Conservation (phyloP, 257 asterid species). For the Solanum ahanhuiri region DNA sequence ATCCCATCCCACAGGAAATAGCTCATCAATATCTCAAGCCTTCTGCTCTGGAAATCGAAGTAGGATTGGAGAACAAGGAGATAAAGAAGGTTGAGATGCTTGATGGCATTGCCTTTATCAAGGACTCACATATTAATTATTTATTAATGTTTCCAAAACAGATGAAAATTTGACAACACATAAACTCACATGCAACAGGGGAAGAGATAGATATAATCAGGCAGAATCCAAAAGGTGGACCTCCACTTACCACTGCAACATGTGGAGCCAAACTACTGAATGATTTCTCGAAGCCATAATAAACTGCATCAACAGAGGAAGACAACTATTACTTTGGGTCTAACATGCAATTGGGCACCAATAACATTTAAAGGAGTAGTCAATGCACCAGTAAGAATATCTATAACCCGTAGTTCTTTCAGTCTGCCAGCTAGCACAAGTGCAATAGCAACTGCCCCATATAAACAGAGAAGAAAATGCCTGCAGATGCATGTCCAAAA, state of each 20-base stretch:
- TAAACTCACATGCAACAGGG: background rate
- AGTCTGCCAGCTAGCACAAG: conserved; percentile 81
- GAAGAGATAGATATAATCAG: background rate
- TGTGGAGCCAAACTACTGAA: conserved; percentile 70
- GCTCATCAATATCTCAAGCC: background rate
- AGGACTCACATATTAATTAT: background rate
- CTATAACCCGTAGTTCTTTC: conserved; percentile 59
- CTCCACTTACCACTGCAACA: conserved; percentile 52
- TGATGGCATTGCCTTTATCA: background rate
- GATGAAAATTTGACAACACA: background rate
- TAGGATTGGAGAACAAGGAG: background rate
- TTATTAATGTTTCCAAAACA: background rate
- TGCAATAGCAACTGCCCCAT: conserved; percentile 64
- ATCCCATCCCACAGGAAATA: background rate
- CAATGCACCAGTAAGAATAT: conserved; percentile 69
- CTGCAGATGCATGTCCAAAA: conserved; percentile 31
- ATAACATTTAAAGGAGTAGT: conserved; percentile 6
- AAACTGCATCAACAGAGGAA: conserved; percentile 44
- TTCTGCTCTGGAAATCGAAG: background rate
- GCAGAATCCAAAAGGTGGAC: background rate
- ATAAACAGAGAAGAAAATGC: conserved; percentile 84
- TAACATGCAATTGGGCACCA: conserved; percentile 10
- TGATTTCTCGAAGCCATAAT: conserved; percentile 79
- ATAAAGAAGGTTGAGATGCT: background rate
- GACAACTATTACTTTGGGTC: background rate